phyloP scores from a whole-genome alignment of 305 asterid genomes.

The Petunia hybrid region DNA sequence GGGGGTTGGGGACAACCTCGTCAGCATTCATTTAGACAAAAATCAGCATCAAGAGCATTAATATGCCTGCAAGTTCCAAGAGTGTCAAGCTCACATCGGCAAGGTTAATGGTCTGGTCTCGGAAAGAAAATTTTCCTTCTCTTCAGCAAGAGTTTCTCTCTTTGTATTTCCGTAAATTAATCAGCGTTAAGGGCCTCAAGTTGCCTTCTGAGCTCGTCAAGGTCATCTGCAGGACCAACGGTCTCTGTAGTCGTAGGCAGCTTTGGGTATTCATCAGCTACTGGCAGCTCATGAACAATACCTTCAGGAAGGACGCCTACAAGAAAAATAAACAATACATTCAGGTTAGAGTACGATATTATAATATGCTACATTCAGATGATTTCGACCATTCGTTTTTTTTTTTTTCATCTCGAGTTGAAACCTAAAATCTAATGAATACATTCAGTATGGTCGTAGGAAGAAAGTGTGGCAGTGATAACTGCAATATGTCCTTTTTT shows the following conservation, averaged over 20 bases:
- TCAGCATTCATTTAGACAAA: background rate
- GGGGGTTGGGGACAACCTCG: constrained; percentile 4
- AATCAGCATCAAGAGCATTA: background rate
- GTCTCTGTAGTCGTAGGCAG: constrained; percentile 45
- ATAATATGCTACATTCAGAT: background rate
- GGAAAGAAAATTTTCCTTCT: background rate
- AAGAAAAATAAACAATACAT: constrained; percentile 25
- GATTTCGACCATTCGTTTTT: background rate
- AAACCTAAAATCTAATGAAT: background rate
- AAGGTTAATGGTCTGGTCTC: background rate
- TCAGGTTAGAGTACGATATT: background rate
- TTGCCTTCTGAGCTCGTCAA: constrained; percentile 78
- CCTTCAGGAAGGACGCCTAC: constrained; percentile 84
- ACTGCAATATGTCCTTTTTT: background rate
- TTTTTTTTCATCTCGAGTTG: background rate
- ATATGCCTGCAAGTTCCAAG: background rate
- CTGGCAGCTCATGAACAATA: constrained; percentile 82
- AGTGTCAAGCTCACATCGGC: background rate
- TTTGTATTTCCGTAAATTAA: constrained; percentile 37
- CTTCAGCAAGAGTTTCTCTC: background rate
- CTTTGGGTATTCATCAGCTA: constrained; percentile 68
- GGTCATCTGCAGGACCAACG: constrained; percentile 54
- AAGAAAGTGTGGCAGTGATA: background rate
- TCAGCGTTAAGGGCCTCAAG: constrained; percentile 83
- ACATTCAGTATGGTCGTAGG: background rate